Conservation (phyloP, 1,284 basidiomycete genomes). For the Anthracocystis walkeri region DNA sequence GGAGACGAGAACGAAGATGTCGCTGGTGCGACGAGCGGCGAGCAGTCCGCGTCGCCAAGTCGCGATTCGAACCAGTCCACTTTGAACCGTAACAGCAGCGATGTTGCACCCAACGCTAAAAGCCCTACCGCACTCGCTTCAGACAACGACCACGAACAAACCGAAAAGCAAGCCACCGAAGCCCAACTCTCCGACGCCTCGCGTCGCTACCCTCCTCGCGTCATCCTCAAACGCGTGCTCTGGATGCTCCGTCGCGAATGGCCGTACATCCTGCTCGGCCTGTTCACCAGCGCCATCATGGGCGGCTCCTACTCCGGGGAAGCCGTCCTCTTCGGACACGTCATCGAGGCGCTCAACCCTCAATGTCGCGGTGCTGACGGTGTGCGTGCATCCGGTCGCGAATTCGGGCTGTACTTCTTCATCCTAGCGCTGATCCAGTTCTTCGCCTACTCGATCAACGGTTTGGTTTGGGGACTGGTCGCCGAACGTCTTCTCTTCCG, state of each 20-base stretch:
- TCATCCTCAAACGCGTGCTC: constrained; percentile 41
- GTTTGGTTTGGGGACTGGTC: constrained; percentile 54
- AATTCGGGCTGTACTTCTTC: constrained; percentile 60
- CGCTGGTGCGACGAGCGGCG: not conserved
- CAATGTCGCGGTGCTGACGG: constrained; percentile 46
- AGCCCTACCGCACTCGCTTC: too few species aligned
- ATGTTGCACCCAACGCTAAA: not conserved
- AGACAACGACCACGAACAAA: constrained; percentile 1
- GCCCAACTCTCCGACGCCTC: constrained; percentile 5
- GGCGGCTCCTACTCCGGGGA: constrained; percentile 61
- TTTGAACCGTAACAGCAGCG: constrained; percentile 6
- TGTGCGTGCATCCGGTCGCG: constrained; percentile 41
- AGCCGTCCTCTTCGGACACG: constrained; percentile 63
- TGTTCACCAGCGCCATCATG: constrained; percentile 56
- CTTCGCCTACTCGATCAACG: constrained; percentile 58
- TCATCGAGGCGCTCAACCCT: constrained; percentile 64
- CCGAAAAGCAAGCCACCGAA: constrained; percentile 22
- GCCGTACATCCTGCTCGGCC: constrained; percentile 47
- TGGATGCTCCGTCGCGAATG: constrained; percentile 47
- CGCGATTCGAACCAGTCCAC: constrained; percentile 18
- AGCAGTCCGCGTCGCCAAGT: constrained; percentile 13
- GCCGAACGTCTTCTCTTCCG: constrained; percentile 60
- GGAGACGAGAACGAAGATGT: constrained; percentile 23
- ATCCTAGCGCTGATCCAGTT: constrained; percentile 59
- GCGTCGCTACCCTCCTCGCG: constrained; percentile 22